phyloP scores from a whole-genome alignment of 306 rosid species.

The Glycine tomentella region DNA sequence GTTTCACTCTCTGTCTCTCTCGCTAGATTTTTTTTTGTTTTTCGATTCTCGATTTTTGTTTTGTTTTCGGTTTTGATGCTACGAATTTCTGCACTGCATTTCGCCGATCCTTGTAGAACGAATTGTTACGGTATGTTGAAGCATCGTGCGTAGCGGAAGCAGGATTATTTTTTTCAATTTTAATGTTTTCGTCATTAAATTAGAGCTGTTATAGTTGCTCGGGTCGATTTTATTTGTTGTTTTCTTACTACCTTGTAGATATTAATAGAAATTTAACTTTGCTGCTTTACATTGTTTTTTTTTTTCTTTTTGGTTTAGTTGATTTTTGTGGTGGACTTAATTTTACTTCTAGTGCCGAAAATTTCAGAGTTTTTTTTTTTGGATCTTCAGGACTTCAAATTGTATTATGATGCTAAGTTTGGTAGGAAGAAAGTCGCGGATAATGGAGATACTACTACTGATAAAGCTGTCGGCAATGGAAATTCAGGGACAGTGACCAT shows the following conservation, averaged over 20 bases:
- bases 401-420: conserved; percentile 84
- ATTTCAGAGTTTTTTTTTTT: not conserved
- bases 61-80: not conserved
- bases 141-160: not conserved
- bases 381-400: conserved; percentile 80
- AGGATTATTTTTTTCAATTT: not conserved
- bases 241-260: not conserved
- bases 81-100: not conserved
- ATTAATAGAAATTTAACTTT: not conserved
- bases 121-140: not conserved
- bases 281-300: too few relatives aligned
- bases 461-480: conserved; percentile 54
- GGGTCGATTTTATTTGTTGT: conserved; percentile 17
- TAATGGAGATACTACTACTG: conserved; percentile 55
- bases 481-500: conserved; percentile 43
- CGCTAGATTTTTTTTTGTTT: not conserved
- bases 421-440: conserved; percentile 80
- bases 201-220: conserved; percentile 22
- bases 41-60: conserved; percentile 18
- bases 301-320: not conserved
- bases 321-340: conserved; percentile 18
- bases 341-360: conserved; percentile 22
- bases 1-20: conserved; percentile 48
- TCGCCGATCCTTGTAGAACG: not conserved
- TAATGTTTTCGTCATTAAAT: not conserved